These are phyloP conservation scores for Citrus australasica DNA, from an alignment of 345 rosid genomes.

Conservation along the genomic window DNA sequence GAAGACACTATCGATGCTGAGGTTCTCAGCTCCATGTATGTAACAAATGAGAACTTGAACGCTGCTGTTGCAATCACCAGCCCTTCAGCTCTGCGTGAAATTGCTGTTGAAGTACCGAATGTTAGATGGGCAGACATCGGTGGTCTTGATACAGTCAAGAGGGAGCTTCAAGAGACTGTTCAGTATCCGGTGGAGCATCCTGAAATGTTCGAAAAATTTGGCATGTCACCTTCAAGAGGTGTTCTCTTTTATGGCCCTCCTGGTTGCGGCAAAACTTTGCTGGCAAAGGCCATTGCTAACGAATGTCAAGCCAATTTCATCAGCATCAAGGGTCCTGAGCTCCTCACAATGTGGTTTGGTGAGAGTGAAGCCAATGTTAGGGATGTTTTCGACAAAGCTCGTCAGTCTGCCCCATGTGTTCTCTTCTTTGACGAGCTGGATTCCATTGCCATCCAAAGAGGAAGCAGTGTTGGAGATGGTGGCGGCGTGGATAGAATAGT, in stretches of 20 bases:
- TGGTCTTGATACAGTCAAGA: slow-evolving; percentile 37
- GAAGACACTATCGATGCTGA: slow-evolving; percentile 41
- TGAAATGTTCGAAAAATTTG: slow-evolving; percentile 31
- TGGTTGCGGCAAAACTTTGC: slow-evolving; percentile 39
- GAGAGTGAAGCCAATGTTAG: slow-evolving; percentile 42
- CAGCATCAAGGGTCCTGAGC: too few species aligned
- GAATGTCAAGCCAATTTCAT: slow-evolving; percentile 32
- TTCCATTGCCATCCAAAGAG: slow-evolving; percentile 44
- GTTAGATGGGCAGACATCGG: slow-evolving; percentile 40
- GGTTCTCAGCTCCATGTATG: slow-evolving; percentile 35
- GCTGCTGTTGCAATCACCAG: slow-evolving; percentile 36
- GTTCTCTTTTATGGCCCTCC: slow-evolving; percentile 44
- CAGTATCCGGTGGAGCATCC: slow-evolving; percentile 28
- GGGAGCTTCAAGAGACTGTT: slow-evolving; percentile 44
- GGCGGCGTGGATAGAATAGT: slow-evolving; percentile 39
- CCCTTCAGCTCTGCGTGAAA: slow-evolving; percentile 44
- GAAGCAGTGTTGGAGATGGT: slow-evolving; percentile 39
- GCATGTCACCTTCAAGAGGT: slow-evolving; percentile 41
- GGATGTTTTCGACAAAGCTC: slow-evolving; percentile 30
- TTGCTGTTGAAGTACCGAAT: slow-evolving; percentile 41
- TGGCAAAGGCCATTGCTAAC: slow-evolving; percentile 44
- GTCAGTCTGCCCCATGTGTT: slow-evolving; percentile 42
- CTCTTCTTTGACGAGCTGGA: slow-evolving; percentile 45
- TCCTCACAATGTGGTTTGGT: too few species aligned
- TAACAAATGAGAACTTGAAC: slow-evolving; percentile 34